Conservation (phyloP, 768 basidiomycete species). For the Astraeus odoratus region DNA sequence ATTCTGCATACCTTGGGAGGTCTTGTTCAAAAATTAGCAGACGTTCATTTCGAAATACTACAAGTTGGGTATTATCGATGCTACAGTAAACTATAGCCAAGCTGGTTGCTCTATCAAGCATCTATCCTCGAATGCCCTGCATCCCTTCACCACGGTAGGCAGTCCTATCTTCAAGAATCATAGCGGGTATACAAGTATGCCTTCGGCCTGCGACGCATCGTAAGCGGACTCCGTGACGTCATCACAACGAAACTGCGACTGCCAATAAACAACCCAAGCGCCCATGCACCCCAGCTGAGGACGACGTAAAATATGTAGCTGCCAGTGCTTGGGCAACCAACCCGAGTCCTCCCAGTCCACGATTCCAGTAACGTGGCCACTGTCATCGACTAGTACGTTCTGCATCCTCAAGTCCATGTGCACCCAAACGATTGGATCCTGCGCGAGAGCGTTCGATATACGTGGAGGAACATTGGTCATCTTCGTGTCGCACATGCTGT, state of each 20-base stretch:
- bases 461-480: constrained; percentile 1
- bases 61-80: no score
- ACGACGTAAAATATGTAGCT: constrained; percentile 11
- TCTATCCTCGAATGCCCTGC: no score
- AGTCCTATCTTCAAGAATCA: neutral
- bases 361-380: constrained; percentile 15
- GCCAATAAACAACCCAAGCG: constrained; percentile 6
- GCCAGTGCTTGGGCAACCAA: constrained; percentile 19
- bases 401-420: constrained; percentile 15
- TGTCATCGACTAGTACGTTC: constrained; percentile 15
- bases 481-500: constrained; percentile 4
- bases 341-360: constrained; percentile 22
- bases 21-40: no score
- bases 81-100: no score
- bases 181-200: constrained; percentile 5
- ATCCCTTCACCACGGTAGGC: no score
- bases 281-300: constrained; percentile 8
- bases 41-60: no score
- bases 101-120: no score
- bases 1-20: neutral
- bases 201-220: constrained; percentile 4
- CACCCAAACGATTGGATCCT: constrained; percentile 11
- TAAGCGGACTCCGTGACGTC: constrained; percentile 6
- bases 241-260: constrained; percentile 3
- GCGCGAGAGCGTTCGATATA: neutral